Evolutionary conservation across 208 protist species (phyloP), one percentile per base, ranked within the genome.

Genomic region (Borovskyia barvae): DNA sequence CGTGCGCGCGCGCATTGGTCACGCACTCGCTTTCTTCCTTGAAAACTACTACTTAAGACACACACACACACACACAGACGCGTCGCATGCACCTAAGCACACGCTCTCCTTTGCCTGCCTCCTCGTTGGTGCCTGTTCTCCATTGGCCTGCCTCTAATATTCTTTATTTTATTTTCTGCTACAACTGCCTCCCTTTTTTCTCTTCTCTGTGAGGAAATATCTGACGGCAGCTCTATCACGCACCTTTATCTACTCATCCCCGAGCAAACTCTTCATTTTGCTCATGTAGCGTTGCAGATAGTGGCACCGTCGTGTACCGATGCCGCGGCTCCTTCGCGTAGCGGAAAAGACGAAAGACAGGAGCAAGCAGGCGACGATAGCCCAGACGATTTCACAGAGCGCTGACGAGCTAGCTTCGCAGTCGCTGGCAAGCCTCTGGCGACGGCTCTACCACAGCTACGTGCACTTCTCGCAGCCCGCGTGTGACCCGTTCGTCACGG

Each of bases 401-500:
- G 9, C 48, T 0, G 26, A 1, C 24, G 58, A 73, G 22, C 40
- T 60, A 43, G 41, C 49, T 3, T 60, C 64, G 2, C 46, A 73
- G 33, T 45, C 59, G 1, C 49, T 77, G 2, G 51, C 63, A 1
- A 53, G 33, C 15, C 49, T 81, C 5, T 81, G 62, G 64, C 42
- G 35, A 40, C 66, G 73, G 0, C 61, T 75, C 2, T 49, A 65
- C 19, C 57, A 67, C 43, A 73, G 65, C 35, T 80, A 80, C 28
- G 3, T 46, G 24, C 51, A 51, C 28, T 74, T 71, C 64, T 57
- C 49, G 3, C 64, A 68, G 33, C 65, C 46, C 5, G 66, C 60
- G 11, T 66, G 56, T 22, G 40, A 24, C 24, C 25, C 59, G 17
- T 77, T 77, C 32, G 30, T 77, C 3, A 32, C 17, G 0, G 64